Base-by-base conservation (phyloP, 345 rosid genomes). In the Schrenkiella parvula region DNA sequence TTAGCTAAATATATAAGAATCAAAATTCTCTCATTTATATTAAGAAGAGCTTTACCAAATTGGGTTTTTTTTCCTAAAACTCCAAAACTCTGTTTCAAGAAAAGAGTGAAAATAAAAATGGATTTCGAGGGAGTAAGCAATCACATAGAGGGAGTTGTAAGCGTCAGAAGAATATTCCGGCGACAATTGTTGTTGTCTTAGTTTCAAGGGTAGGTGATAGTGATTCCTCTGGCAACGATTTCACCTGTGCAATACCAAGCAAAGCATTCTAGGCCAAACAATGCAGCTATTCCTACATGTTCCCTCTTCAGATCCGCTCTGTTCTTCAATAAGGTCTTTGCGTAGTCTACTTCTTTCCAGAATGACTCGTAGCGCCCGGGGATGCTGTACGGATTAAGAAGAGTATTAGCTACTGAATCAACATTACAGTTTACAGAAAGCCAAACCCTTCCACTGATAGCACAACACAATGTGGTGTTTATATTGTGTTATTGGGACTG, bases 231-330 rank as follows among this genome's bases (percentile, higher is more conserved):
- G 23, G 87, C 96, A 2, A 81, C 75, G 38, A 87, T 79, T 79
- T 89, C 89, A 68, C 92, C 92, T 1, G 83, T 83, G 60, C 92
- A 83, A 48, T 8, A 87, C 87, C 89, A 89, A 3, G 86, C 87
- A 51, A 83, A 83, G 55, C 90, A 87, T 71, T 87, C 96, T 29
- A 89, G 62, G 50, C 90, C 88, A 43, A 86, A 87, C 79, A 84
- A 64, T 1, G 87, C 80, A 32, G 86, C 87, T 46, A 84, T 78
- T 29, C 84, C 88, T 1, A 76, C 85, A 43, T 87, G 82, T 69
- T 89, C 96, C 37, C 82, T 79, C 78, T 82, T 85, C 72, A 83
- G 46, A 23, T 89, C 83, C 22, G 82, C 79, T 80, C 84, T 72
- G 31, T 60, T 81, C 78, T 81, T 89, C 83, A 84, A 77, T 4